Base-by-base conservation (phyloP, 805 yeast genomes). In the Ogataea paradorogensis region DNA sequence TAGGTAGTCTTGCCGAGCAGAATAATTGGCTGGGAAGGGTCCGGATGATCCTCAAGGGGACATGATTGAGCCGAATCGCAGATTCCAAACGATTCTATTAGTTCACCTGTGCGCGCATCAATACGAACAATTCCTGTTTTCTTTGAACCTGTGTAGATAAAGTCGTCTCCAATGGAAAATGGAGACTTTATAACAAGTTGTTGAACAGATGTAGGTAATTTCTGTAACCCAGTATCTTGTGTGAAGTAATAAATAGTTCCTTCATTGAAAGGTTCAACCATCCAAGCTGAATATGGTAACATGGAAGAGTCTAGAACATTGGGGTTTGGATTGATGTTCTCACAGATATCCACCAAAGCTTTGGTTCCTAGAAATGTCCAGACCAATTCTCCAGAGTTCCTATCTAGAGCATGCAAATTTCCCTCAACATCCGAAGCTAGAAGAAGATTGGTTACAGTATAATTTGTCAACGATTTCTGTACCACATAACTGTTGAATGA, bases 201-300 rank as follows among this genome's bases (percentile, higher is more conserved):
- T 47, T 78, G 77, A 18, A 93, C 84, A 5, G 88, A 73, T 0
- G 91, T 75, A 0, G 97, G 96, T 3, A 93, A 69, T 55, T 78
- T 83, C 54, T 84, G 87, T 16, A 93, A 62, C 0, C 98, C 98
- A 15, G 64, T 66, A 24, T 76, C 76, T 13, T 80, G 79, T 11
- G 85, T 80, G 62, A 91, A 91, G 56, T 80, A 87, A 59, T 82
- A 90, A 3, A 93, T 67, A 0, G 82, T 68, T 1, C 99, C 99
- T 42, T 85, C 95, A 4, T 80, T 82, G 48, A 73, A 76, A 0
- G 98, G 98, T 51, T 93, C 99, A 1, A 93, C 91, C 37, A 91
- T 81, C 91, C 97, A 85, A 0, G 82, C 75, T 13, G 45, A n/a
- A 8, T 32, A 30, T 6, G 27, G 25, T 13, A 29, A 15, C 20